Evolutionary conservation across 768 basidiomycete species (phyloP).

Genomic region (Agaricus blazei): DNA sequence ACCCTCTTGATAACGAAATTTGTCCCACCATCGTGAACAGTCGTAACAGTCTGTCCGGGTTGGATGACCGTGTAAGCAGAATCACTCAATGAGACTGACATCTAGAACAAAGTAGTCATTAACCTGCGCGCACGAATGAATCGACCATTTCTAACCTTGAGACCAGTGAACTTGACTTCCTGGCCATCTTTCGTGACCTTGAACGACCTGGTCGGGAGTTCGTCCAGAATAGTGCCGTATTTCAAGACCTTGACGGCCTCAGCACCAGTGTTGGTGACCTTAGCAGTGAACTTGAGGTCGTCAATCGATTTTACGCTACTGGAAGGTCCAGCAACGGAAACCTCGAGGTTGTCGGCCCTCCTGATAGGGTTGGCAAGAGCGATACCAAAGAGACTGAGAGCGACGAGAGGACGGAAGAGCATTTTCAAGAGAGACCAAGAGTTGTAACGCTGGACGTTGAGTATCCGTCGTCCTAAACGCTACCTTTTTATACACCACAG

Average conservation of each 20-base stretch:
- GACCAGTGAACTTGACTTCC: conserved; percentile 35
- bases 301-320: conserved; percentile 29
- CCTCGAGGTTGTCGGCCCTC: conserved; percentile 25
- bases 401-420: conserved; percentile 23
- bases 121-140: background rate
- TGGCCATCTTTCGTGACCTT: conserved; percentile 33
- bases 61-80: conserved; percentile 33
- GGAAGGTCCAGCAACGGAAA: conserved; percentile 23
- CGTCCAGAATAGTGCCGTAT: conserved; percentile 42
- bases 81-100: conserved; percentile 30
- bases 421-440: conserved; percentile 12
- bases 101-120: conserved; percentile 15
- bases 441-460: background rate
- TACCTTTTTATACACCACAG: conserved; percentile 4
- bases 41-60: conserved; percentile 34
- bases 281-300: conserved; percentile 34
- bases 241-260: conserved; percentile 38
- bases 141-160: conserved; percentile 28
- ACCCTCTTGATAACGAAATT: background rate
- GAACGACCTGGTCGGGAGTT: conserved; percentile 40
- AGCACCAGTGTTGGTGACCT: conserved; percentile 35
- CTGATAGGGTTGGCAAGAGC: conserved; percentile 28
- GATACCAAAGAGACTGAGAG: conserved; percentile 21
- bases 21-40: conserved; percentile 30
- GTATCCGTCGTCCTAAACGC: background rate